Evolutionary conservation across 768 basidiomycete species (phyloP).

Genomic region (Hypsizygus marmoreus): DNA sequence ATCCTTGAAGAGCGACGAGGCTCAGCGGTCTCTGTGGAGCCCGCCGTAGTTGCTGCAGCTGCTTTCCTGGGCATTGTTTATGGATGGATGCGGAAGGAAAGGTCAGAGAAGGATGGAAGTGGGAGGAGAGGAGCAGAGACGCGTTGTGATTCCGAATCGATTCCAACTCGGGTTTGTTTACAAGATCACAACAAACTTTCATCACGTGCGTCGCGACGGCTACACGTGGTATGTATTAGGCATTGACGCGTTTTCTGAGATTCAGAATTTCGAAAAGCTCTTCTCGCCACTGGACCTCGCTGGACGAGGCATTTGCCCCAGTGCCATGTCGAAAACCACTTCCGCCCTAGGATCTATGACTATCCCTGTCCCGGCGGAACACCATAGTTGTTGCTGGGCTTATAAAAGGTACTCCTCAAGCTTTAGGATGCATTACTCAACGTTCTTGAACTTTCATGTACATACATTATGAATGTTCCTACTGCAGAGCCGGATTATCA

Average conservation of each 20-base stretch:
- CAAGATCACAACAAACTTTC: slow-evolving; percentile 18
- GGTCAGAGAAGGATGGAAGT: slow-evolving; percentile 16
- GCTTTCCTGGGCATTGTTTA: slow-evolving; percentile 72
- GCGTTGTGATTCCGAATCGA: slow-evolving; percentile 23
- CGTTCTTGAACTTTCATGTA: no score
- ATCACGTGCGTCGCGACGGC: slow-evolving; percentile 26
- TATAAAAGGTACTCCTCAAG: no score
- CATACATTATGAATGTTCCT: no score
- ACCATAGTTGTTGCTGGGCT: no score
- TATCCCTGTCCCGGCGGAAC: no score
- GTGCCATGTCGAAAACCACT: no score
- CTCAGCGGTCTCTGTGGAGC: slow-evolving; percentile 40
- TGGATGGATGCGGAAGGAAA: slow-evolving; percentile 6
- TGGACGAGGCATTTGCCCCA: no score
- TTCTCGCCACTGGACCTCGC: no score
- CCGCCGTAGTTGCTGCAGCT: slow-evolving; percentile 43
- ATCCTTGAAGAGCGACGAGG: slow-evolving; percentile 78
- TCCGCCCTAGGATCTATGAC: no score
- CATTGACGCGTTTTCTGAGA: slow-evolving; percentile 11
- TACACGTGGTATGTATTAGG: slow-evolving; percentile 16
- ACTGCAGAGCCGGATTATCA: no score
- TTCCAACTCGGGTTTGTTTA: slow-evolving; percentile 25
- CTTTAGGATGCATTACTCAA: no score
- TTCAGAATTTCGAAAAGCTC: no score
- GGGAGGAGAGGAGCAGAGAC: slow-evolving; percentile 20